These are phyloP conservation scores for Penicillium glabrum DNA, from an alignment of 2,329 filamentous ascomycete species.

Conservation along the genomic window DNA sequence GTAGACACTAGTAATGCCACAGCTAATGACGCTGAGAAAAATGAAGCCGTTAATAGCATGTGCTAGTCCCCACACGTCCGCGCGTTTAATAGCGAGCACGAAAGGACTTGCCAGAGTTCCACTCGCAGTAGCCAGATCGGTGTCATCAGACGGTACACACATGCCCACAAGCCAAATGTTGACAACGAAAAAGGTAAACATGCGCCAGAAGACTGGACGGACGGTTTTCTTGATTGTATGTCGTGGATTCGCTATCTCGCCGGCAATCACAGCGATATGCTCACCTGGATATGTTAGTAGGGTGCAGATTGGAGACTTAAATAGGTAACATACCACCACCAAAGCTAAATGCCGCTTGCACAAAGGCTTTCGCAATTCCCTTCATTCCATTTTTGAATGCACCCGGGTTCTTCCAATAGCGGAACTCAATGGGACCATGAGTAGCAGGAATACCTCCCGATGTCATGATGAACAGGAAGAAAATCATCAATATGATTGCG, in stretches of 20 bases:
- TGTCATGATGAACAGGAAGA: constrained; percentile 38
- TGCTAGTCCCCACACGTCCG: constrained; percentile 31
- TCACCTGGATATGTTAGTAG: constrained; percentile 16
- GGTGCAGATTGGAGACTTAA: neutral
- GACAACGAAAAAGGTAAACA: constrained; percentile 36
- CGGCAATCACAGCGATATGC: constrained; percentile 35
- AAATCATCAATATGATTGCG: constrained; percentile 34
- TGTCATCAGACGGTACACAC: constrained; percentile 33
- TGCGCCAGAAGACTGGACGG: constrained; percentile 35
- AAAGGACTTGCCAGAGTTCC: constrained; percentile 35
- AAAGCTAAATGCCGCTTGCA: constrained; percentile 37
- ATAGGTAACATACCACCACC: constrained; percentile 21
- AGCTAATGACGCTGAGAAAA: constrained; percentile 36
- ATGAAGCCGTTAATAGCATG: constrained; percentile 36
- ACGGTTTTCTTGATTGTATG: constrained; percentile 32
- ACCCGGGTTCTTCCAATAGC: constrained; percentile 25
- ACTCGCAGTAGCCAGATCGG: constrained; percentile 22
- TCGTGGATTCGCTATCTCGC: constrained; percentile 30
- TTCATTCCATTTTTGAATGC: constrained; percentile 35
- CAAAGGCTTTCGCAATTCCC: constrained; percentile 35
- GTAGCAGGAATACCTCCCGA: constrained; percentile 34
- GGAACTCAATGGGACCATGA: constrained; percentile 31
- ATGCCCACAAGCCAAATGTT: constrained; percentile 39
- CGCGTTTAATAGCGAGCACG: constrained; percentile 29
- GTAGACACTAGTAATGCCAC: constrained; percentile 36